phyloP scores from a whole-genome alignment of 202 grass and related monocot genomes.

The Eragrostis tef region DNA sequence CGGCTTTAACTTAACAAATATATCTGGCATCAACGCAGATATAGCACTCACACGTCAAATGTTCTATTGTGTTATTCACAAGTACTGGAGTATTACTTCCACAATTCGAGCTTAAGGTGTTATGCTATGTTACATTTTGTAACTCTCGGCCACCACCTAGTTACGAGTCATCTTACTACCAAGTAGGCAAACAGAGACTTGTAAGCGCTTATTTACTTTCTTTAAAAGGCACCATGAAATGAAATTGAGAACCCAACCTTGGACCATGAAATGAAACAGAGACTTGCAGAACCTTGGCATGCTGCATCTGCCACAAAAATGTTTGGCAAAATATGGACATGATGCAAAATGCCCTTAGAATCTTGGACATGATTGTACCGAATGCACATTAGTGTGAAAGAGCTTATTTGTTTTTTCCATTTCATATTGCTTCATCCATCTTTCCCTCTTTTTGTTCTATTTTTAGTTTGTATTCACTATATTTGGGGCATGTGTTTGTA shows the following conservation, averaged over 20 bases:
- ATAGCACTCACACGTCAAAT: conserved; percentile 7
- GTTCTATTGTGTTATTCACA: conserved; percentile 25
- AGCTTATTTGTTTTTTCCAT: neutral
- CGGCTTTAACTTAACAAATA: conserved; percentile 3
- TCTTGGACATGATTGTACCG: conserved; percentile 16
- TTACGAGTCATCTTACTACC: conserved; percentile 15
- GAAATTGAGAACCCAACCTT: too few relatives aligned
- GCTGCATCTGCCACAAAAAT: neutral
- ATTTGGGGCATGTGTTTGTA: neutral
- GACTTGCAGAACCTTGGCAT: neutral
- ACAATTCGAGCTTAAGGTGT: neutral
- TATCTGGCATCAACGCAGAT: neutral
- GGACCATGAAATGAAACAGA: too few relatives aligned
- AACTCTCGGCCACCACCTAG: neutral
- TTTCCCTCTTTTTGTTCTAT: conserved; percentile 9
- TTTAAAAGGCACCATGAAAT: too few relatives aligned
- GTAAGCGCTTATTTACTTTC: too few relatives aligned
- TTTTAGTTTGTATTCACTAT: conserved; percentile 5
- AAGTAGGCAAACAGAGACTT: conserved; percentile 2
- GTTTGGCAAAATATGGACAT: neutral
- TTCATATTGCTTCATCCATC: neutral
- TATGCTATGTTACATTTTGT: neutral
- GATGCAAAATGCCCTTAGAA: neutral
- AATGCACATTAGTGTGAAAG: conserved; percentile 23
- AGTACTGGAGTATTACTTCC: conserved; percentile 9